phyloP scores from a whole-genome alignment of 139 green algal species.

The Chlamydomonas sp. region DNA sequence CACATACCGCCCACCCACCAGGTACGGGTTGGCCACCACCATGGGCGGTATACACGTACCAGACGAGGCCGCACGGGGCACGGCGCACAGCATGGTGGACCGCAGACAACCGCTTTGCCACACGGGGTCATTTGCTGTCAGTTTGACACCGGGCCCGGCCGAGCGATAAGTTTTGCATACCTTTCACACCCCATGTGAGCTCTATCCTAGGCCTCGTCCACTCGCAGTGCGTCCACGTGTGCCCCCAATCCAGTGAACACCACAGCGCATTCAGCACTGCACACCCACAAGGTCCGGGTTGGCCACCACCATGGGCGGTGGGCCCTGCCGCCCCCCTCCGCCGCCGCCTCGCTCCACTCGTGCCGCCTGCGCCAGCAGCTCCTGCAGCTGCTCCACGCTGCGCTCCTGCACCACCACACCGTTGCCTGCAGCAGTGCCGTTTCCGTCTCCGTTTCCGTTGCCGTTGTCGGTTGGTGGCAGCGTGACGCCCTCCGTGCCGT shows the following conservation, averaged over 20 bases:
- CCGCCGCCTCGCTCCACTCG: too few relatives aligned
- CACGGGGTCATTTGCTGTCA: background rate
- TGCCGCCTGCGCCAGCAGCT: background rate
- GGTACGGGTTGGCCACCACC: conserved; percentile 46
- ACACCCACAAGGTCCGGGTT: conserved; percentile 80
- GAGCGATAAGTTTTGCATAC: background rate
- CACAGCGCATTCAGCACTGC: too few relatives aligned
- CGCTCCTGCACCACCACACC: background rate
- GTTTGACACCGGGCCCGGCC: too few relatives aligned
- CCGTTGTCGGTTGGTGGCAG: background rate
- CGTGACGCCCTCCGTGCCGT: conserved; percentile 87
- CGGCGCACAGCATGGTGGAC: background rate
- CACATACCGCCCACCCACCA: background rate
- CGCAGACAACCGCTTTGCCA: background rate
- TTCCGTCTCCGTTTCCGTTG: conserved; percentile 12
- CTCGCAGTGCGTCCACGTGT: too few relatives aligned
- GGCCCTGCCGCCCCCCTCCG: background rate
- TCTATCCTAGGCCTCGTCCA: too few relatives aligned
- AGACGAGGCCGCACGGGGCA: background rate
- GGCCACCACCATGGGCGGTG: conserved; percentile 82
- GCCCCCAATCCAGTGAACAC: too few relatives aligned
- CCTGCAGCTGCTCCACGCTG: background rate
- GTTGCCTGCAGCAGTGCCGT: conserved; percentile 14
- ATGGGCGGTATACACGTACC: background rate
- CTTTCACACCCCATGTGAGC: too few relatives aligned